A percentile compares a stretch with the other conserved stretches of the same genome.
These are phyloP conservation scores for Neurospora sublineolata DNA, from an alignment of 495 filamentous ascomycete species.

Conservation along the genomic window DNA sequence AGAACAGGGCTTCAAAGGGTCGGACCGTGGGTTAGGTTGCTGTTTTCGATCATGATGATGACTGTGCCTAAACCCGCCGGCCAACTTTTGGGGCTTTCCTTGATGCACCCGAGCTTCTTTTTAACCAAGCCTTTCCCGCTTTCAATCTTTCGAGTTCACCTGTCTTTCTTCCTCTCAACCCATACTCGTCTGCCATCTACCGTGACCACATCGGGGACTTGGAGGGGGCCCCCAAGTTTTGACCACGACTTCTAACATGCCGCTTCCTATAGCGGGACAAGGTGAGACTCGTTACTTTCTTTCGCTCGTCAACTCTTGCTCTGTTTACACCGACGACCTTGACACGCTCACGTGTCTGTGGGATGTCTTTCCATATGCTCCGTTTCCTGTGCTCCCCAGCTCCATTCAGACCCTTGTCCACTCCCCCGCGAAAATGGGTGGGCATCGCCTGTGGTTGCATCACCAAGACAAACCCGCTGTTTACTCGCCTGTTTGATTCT, in stretches of 20 bases:
- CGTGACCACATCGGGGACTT: background rate
- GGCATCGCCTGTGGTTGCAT: background rate
- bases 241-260: slow-evolving; percentile 20
- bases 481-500: background rate
- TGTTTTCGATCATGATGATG: background rate
- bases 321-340: background rate
- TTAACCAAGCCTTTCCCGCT: slow-evolving; percentile 2
- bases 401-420: slow-evolving; percentile 8
- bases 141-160: background rate
- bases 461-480: background rate
- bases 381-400: slow-evolving; percentile 7
- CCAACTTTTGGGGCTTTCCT: background rate
- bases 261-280: slow-evolving; percentile 35
- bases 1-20: background rate
- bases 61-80: background rate
- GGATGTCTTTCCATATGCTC: background rate
- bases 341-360: background rate
- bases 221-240: background rate
- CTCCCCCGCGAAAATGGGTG: slow-evolving; percentile 8
- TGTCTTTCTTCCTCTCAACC: background rate
- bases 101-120: slow-evolving; percentile 1
- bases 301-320: slow-evolving; percentile 1
- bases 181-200: background rate
- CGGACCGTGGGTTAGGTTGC: background rate
- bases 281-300: slow-evolving; percentile 24